phyloP scores from a whole-genome alignment of 2,329 filamentous ascomycete species.

The Fusarium robinianum region DNA sequence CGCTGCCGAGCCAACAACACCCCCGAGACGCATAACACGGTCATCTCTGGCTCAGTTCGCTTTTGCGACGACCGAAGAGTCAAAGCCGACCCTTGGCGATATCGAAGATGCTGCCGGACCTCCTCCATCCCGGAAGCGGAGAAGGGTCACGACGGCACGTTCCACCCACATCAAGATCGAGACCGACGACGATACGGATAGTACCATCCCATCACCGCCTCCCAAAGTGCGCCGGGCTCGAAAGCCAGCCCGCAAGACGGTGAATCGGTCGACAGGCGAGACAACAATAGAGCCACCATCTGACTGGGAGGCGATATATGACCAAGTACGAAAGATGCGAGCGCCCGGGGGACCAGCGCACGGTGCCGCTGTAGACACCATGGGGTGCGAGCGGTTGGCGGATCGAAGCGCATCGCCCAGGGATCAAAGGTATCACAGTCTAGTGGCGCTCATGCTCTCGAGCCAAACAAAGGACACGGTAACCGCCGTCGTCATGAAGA shows the following conservation, averaged over 20 bases:
- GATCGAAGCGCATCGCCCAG: conserved; percentile 52
- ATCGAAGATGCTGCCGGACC: conserved; percentile 60
- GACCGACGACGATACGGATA: conserved; percentile 35
- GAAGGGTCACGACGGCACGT: conserved; percentile 29
- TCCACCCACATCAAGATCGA: conserved; percentile 47
- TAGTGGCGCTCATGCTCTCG: conserved; percentile 87
- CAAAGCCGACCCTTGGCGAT: conserved; percentile 43
- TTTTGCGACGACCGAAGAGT: conserved; percentile 37
- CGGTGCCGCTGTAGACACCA: conserved; percentile 91
- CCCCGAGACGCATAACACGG: conserved; percentile 54
- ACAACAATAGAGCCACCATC: conserved; percentile 62
- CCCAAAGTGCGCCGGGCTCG: conserved; percentile 42
- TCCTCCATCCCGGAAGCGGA: conserved; percentile 39
- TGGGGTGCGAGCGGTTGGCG: conserved; percentile 87
- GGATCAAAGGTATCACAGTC: conserved; percentile 79
- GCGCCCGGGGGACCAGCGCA: conserved; percentile 56
- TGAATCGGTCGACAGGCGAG: conserved; percentile 47
- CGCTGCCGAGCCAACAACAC: conserved; percentile 31
- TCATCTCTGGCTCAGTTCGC: conserved; percentile 55
- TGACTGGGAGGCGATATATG: conserved; percentile 85
- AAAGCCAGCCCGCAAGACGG: conserved; percentile 53
- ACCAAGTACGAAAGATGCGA: conserved; percentile 77
- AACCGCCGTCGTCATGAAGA: conserved; percentile 80
- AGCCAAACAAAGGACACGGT: conserved; percentile 94
- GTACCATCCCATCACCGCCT: conserved; percentile 32